Evolutionary conservation across 2,329 filamentous ascomycete species (phyloP).

Genomic region (Thielaviopsis musarum): DNA sequence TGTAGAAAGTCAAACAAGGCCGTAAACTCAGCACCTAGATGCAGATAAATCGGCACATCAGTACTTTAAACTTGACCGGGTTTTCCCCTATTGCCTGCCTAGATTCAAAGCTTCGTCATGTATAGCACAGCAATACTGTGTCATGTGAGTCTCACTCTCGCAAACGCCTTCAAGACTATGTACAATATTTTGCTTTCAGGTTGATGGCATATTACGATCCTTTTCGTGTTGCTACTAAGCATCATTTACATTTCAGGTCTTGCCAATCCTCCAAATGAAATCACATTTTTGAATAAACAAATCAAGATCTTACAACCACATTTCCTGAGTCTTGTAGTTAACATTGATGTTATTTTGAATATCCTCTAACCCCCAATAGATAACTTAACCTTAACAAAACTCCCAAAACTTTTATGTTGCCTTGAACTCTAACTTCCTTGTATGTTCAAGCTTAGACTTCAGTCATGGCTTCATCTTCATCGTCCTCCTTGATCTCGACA

Average conservation of each 20-base stretch:
- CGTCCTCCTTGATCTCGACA: conserved; percentile 29
- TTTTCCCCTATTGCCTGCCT: neutral
- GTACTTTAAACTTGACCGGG: neutral
- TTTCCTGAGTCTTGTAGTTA: neutral
- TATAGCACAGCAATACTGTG: neutral
- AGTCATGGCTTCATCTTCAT: conserved; percentile 37
- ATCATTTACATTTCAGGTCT: too few relatives aligned
- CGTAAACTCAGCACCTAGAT: too few relatives aligned
- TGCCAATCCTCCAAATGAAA: too few relatives aligned
- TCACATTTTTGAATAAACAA: too few relatives aligned
- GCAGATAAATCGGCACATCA: too few relatives aligned
- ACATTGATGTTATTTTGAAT: neutral
- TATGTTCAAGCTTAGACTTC: conserved; percentile 27
- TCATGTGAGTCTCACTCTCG: neutral
- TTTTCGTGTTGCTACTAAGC: neutral
- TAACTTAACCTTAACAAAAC: neutral
- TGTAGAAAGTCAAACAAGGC: too few relatives aligned
- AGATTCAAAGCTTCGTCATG: neutral
- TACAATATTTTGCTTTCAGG: neutral
- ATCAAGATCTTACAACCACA: too few relatives aligned
- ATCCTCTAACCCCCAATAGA: neutral
- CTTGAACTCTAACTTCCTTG: neutral
- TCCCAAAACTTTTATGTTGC: neutral
- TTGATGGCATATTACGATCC: neutral
- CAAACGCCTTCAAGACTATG: too few relatives aligned